Base-by-base conservation (phyloP, 2,329 filamentous ascomycete species). In the Epichloe amarillans region DNA sequence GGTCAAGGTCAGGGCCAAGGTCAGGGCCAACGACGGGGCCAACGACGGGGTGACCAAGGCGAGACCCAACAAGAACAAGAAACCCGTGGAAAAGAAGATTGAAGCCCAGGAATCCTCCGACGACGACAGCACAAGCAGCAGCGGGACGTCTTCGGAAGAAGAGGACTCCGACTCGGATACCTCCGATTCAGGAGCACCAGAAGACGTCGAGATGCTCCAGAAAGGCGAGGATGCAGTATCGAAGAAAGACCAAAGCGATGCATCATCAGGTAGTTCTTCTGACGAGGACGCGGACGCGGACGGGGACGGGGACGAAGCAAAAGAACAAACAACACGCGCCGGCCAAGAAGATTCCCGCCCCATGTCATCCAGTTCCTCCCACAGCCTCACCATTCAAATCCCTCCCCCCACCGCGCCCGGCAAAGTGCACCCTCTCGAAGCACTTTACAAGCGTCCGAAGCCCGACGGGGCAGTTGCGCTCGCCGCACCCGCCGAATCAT, bases 381-480 rank as follows among this genome's bases (percentile, higher is more conserved):
- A 66, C 53, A 72, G 68, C 58, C 65, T 83, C 42, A 75, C 72
- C 26, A 78, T 82, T 63, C 75, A 74, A 58, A 77, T 79, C 51
- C 74, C 75, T 30, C 68, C 75, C 26, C 68, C 72, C 19, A 71
- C 72, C 5, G 70, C 75, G 0, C 64, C 67, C 47, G 72, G 77
- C 4, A 66, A 68, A 52, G 72, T 95, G 0, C 91, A 97, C 58
- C 91, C 93, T 0, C 76, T 97, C 1, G 90, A 97, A 70, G 88
- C 88, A 0, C 77, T 97, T 2, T 98, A 94, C 75, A 97, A 96
- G 69, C 80, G 80, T 4, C 68, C 79, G 33, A 75, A 79, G 37
- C 65, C 71, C 35, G 65, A 66, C 4, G 66, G 69, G 59, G 47
- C 67, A 55, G 8, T 19, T 17, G 26, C 70, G 58, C 48, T 57